These are phyloP conservation scores for Peterozyma toletana DNA, from an alignment of 805 yeast genomes.

Conservation along the genomic window DNA sequence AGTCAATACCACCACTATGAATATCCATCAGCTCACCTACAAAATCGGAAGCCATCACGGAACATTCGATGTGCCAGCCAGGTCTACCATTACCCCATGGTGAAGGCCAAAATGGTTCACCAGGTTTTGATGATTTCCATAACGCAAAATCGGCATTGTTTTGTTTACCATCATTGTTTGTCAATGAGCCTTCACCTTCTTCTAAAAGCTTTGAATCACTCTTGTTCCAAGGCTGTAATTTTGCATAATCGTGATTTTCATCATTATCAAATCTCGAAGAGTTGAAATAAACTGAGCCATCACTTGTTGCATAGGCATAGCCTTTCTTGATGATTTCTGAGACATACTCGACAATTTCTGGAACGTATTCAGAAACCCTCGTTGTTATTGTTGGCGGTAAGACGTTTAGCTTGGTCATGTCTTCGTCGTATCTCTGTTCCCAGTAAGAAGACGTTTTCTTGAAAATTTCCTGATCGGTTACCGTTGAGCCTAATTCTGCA, in stretches of 20 bases:
- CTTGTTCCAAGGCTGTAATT: conserved; percentile 97
- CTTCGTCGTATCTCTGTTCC: conserved; percentile 80
- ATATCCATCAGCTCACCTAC: conserved; percentile 83
- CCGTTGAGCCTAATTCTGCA: conserved; percentile 59
- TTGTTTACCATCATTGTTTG: conserved; percentile 50
- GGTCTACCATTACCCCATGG: conserved; percentile 98
- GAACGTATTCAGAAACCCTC: conserved; percentile 91
- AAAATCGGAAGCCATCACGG: conserved; percentile 94
- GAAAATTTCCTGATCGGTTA: conserved; percentile 82
- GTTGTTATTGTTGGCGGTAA: conserved; percentile 81
- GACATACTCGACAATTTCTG: conserved; percentile 82
- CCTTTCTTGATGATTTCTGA: conserved; percentile 70
- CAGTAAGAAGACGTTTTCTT: conserved; percentile 77
- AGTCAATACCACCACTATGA: conserved; percentile 94
- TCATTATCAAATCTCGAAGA: conserved; percentile 71
- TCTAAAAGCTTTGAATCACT: conserved; percentile 78
- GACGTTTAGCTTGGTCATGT: conserved; percentile 82
- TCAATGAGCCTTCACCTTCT: conserved; percentile 91
- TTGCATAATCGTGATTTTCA: conserved; percentile 80
- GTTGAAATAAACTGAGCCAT: conserved; percentile 96
- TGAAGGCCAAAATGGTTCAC: conserved; percentile 94
- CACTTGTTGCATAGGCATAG: conserved; percentile 73
- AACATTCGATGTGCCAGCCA: conserved; percentile 99
- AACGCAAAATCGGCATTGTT: conserved; percentile 86
- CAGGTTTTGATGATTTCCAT: conserved; percentile 95